Evolutionary conservation across 192 early-diverging fungal genomes (phyloP).

Genomic region (Blastocladiella britannica): DNA sequence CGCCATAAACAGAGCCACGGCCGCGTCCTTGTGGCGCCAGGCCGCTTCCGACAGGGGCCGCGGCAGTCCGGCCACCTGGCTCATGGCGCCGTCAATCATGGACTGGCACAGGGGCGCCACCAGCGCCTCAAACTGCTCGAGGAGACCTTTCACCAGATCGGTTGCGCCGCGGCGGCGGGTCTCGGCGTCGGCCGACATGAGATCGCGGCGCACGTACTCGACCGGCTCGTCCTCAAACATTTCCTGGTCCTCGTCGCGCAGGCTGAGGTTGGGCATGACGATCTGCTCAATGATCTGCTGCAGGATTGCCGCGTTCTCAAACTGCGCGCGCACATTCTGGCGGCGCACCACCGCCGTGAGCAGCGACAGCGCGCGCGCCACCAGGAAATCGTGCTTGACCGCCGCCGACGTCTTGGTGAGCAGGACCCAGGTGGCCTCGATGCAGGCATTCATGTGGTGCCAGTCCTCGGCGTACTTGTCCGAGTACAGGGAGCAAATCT

Average conservation of each 20-base stretch:
- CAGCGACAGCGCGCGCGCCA: conserved; percentile 74
- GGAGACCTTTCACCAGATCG: conserved; percentile 73
- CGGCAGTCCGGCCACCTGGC: neutral
- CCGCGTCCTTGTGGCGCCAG: conserved; percentile 93
- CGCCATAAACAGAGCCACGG: conserved; percentile 75
- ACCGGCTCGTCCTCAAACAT: conserved; percentile 92
- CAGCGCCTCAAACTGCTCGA: conserved; percentile 60
- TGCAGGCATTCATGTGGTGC: conserved; percentile 52
- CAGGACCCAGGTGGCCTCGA: conserved; percentile 69
- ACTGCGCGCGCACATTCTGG: conserved; percentile 47
- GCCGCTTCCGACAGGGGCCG: too few relatives aligned
- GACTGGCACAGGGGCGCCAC: neutral
- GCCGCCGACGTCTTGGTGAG: conserved; percentile 49
- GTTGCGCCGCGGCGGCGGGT: conserved; percentile 81
- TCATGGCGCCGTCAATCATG: neutral
- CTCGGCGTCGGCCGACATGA: conserved; percentile 78
- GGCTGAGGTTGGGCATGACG: conserved; percentile 73
- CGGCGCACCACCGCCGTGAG: conserved; percentile 68
- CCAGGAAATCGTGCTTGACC: conserved; percentile 66
- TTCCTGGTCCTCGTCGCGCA: conserved; percentile 76
- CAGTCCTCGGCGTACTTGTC: conserved; percentile 84
- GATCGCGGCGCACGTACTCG: conserved; percentile 76
- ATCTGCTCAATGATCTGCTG: conserved; percentile 71
- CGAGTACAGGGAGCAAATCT: conserved; percentile 74
- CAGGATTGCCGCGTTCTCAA: conserved; percentile 48